phyloP scores from a whole-genome alignment of 352 stramenopile species.

The Achlya hypogyna region DNA sequence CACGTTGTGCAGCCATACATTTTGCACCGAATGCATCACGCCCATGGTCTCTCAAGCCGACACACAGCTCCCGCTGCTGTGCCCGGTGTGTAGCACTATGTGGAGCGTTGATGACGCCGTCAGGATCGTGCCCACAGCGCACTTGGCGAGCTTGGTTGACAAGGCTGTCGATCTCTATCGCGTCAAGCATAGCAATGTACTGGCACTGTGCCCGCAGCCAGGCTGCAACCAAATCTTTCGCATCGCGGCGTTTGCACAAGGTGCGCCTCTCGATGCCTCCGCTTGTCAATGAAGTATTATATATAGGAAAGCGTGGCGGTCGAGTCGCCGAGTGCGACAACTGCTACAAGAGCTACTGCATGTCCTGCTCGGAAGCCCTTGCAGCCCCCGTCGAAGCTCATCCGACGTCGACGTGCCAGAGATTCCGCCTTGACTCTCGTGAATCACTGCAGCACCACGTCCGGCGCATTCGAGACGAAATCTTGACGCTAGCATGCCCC shows the following conservation, averaged over 20 bases:
- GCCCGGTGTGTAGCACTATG: slow-evolving; percentile 3
- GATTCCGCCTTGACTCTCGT: slow-evolving; percentile 6
- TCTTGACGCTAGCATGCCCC: slow-evolving; percentile 25
- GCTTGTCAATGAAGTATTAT: background rate
- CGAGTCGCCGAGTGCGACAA: slow-evolving; percentile 22
- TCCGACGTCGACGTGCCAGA: slow-evolving; percentile 13
- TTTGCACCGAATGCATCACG: slow-evolving; percentile 20
- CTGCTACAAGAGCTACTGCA: slow-evolving; percentile 20
- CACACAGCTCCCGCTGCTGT: slow-evolving; percentile 10
- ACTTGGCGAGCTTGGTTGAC: slow-evolving; percentile 14
- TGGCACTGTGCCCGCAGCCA: slow-evolving; percentile 18
- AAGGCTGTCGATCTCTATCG: slow-evolving; percentile 22
- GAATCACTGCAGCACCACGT: slow-evolving; percentile 14
- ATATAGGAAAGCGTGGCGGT: slow-evolving; percentile 5
- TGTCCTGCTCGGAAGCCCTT: slow-evolving; percentile 15
- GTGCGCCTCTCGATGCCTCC: background rate
- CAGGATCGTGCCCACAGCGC: background rate
- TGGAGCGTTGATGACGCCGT: slow-evolving; percentile 21
- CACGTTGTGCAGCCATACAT: slow-evolving; percentile 21
- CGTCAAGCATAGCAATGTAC: background rate
- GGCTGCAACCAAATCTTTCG: slow-evolving; percentile 24
- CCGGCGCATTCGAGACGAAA: slow-evolving; percentile 22
- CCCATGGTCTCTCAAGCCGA: background rate
- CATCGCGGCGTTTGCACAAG: background rate
- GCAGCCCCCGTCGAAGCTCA: slow-evolving; percentile 1